Conservation (phyloP, 2,329 filamentous ascomycete genomes). For the Xylariales sp. region DNA sequence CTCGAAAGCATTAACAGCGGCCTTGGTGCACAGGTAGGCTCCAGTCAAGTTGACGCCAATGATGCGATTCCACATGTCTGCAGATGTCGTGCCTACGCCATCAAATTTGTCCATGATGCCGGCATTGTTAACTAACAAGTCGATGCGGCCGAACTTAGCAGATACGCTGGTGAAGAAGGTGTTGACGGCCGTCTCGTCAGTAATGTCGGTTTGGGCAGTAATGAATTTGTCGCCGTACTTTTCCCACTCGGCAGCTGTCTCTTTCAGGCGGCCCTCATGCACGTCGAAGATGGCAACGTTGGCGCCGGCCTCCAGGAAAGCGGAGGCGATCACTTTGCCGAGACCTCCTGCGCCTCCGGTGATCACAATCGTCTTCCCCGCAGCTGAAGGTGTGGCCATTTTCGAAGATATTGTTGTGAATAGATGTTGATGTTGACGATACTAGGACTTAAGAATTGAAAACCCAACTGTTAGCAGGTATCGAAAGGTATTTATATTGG, state of each 20-base stretch:
- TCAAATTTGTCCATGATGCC: conserved; percentile 68
- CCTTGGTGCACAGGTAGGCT: conserved; percentile 63
- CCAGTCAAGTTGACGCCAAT: conserved; percentile 68
- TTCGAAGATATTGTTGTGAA: conserved; percentile 5
- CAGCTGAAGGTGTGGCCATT: conserved; percentile 31
- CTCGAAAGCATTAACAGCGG: conserved; percentile 61
- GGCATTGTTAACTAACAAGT: conserved; percentile 70
- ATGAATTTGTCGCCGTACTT: conserved; percentile 40
- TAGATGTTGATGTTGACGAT: conserved; percentile 6
- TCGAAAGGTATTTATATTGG: conserved; percentile 1
- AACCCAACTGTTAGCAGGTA: background rate
- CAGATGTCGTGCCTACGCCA: conserved; percentile 60
- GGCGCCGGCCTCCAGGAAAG: conserved; percentile 50
- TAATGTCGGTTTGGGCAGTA: conserved; percentile 47
- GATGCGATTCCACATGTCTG: conserved; percentile 63
- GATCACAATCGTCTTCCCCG: conserved; percentile 44
- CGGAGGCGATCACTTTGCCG: conserved; percentile 49
- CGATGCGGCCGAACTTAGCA: conserved; percentile 58
- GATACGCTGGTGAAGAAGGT: conserved; percentile 44
- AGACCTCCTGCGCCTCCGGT: conserved; percentile 52
- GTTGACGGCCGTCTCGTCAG: conserved; percentile 49
- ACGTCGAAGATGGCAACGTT: conserved; percentile 53
- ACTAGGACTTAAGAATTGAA: background rate
- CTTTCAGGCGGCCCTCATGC: conserved; percentile 45
- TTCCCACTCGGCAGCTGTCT: conserved; percentile 34